Evolutionary conservation across 352 stramenopile species (phyloP).

Genomic region (Phytophthora megakarya): DNA sequence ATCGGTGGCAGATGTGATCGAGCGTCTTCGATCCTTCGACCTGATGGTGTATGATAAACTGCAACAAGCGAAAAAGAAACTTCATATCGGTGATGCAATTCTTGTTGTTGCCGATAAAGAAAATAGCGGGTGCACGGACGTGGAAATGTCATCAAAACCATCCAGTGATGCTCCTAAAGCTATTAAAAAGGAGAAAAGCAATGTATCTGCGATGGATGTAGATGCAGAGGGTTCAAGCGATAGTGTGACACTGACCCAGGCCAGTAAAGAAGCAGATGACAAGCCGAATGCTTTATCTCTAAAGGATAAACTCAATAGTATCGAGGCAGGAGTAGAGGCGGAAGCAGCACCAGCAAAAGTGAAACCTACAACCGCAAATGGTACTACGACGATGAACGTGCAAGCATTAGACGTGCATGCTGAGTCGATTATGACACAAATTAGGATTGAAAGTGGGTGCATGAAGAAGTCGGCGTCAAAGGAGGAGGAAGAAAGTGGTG

Average conservation of each 20-base stretch:
- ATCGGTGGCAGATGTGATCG: conserved; percentile 45
- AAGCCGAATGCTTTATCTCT: conserved; percentile 8
- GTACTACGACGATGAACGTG: conserved; percentile 8
- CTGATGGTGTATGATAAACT: conserved; percentile 62
- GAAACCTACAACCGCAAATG: conserved; percentile 22
- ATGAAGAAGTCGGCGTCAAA: conserved; percentile 49
- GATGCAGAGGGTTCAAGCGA: conserved; percentile 24
- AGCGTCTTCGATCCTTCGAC: conserved; percentile 66
- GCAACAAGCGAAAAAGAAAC: conserved; percentile 54
- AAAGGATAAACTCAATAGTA: conserved; percentile 2
- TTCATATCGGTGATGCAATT: conserved; percentile 34
- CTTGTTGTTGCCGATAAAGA: not conserved
- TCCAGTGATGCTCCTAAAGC: not conserved
- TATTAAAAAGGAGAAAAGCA: conserved; percentile 26
- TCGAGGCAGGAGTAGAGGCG: conserved; percentile 9
- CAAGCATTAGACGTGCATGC: conserved; percentile 34
- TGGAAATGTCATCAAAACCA: conserved; percentile 10
- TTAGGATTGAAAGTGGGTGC: conserved; percentile 77
- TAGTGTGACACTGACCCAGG: not conserved
- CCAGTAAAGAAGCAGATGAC: conserved; percentile 12
- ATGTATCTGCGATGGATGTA: conserved; percentile 29
- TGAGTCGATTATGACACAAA: conserved; percentile 64
- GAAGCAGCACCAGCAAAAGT: not conserved
- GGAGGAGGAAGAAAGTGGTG: conserved; percentile 30
- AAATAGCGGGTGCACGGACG: conserved; percentile 3